Conservation (phyloP, 768 basidiomycete species). For the Boletus tylopilopsis region DNA sequence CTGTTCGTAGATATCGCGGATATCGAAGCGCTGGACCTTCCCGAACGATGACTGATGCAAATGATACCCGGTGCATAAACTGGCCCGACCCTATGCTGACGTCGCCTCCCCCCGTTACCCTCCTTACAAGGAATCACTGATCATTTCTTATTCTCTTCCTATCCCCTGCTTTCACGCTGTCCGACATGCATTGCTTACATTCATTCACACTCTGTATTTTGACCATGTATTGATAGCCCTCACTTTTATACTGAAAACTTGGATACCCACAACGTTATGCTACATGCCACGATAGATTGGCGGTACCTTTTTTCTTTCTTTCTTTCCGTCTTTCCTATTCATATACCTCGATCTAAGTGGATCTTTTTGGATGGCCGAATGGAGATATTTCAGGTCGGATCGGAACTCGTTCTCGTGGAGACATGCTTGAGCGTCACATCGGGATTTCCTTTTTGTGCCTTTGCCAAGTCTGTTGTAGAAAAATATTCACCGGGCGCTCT, state of each 20-base stretch:
- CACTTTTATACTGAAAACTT: background rate
- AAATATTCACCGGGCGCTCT: too few species aligned
- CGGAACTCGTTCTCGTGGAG: background rate
- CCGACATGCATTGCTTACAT: conserved; percentile 13
- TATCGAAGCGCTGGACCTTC: conserved; percentile 22
- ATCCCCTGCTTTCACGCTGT: conserved; percentile 3
- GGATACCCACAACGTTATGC: conserved; percentile 7
- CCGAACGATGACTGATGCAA: conserved; percentile 17
- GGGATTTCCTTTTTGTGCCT: too few species aligned
- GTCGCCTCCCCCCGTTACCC: background rate
- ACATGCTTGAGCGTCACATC: too few species aligned
- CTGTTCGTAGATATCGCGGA: conserved; percentile 27
- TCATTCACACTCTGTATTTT: conserved; percentile 15
- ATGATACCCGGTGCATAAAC: conserved; percentile 3
- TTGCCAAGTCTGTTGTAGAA: too few species aligned
- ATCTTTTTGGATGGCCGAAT: too few species aligned
- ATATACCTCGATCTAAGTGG: conserved; percentile 8
- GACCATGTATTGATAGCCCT: conserved; percentile 21
- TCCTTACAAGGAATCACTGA: background rate
- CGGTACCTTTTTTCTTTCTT: background rate
- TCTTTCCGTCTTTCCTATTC: background rate
- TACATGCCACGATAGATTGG: background rate
- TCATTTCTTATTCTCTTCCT: background rate
- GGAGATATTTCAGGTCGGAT: background rate
- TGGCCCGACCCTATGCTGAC: background rate